Evolutionary conservation across 176 grass and related monocot species (phyloP), one percentile per base, ranked within the genome.

Genomic region (Themeda triandra): DNA sequence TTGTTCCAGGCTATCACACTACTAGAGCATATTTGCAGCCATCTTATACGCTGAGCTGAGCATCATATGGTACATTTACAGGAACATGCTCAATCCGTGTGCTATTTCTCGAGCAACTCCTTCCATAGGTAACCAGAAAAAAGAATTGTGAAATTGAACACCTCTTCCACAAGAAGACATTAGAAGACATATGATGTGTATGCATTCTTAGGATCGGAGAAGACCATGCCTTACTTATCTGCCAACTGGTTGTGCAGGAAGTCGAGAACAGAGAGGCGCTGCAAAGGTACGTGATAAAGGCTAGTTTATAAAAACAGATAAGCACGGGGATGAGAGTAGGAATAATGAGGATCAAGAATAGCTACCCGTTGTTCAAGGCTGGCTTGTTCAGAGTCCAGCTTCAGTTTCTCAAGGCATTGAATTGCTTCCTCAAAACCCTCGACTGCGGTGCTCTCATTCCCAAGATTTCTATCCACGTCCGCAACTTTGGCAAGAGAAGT

Each of bases 401-500:
- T 95, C 91, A 98, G 83, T 25, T 94, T 91, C 80, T 95, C 85
- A 33, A 98, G 86, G 74, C 96, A 98, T 51, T 88, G 70, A 80
- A 98, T 90, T 44, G 96, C 96, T 85, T 98, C 96, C 40, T 98
- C 80, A 81, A 98, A 98, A 76, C 89, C 89, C 51, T 84, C 76
- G 2, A 92, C 54, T 74, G 93, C 93, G 0, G 70, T 46, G 24
- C 86, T 84, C 39, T 95, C 87, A 5, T 98, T 88, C 15, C 93
- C 91, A 23, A 95, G 89, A 88, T 96, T 98, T 87, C 89, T 92
- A 63, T 98, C 93, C 0, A 89, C 87, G 78, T 98, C 96, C 2
- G 96, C 93, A 64, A 98, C 93, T 98, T 95, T 95, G 40, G 93
- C 96, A 74, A 98, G 89, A 78, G 96, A 98, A 83, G 92, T 89